A percentile compares a stretch with the other conserved stretches of the same genome.
phyloP scores from a whole-genome alignment of 2,329 filamentous ascomycete species.

The Monilinia laxa region DNA sequence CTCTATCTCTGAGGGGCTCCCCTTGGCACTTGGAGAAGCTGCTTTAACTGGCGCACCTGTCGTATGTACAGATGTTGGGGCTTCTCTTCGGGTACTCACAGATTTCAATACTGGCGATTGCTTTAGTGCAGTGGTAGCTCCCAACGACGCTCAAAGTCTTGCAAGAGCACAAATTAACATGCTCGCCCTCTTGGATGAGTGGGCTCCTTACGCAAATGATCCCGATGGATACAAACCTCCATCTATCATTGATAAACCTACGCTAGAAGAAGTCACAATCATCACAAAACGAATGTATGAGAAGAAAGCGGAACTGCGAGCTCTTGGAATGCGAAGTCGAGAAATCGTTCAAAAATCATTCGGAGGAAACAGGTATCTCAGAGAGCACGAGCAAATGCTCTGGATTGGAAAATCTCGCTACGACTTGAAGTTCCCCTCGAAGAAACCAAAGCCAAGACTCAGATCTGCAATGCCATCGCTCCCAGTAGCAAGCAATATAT shows the following conservation, averaged over 20 bases:
- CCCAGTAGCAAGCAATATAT: conserved; percentile 19
- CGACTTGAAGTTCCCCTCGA: conserved; percentile 11
- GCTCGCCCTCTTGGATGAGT: conserved; percentile 60
- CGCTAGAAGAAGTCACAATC: conserved; percentile 48
- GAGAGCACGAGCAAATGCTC: conserved; percentile 62
- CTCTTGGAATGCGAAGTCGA: conserved; percentile 58
- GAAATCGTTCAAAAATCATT: conserved; percentile 60
- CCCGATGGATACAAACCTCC: conserved; percentile 17
- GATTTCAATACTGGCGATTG: conserved; percentile 50
- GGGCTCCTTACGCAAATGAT: conserved; percentile 55
- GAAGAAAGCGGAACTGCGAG: conserved; percentile 54
- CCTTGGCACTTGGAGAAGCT: conserved; percentile 58
- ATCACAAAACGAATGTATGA: conserved; percentile 59
- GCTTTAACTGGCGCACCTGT: conserved; percentile 56
- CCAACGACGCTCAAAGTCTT: conserved; percentile 60
- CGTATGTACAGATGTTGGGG: conserved; percentile 57
- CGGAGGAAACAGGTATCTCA: conserved; percentile 57
- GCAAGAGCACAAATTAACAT: conserved; percentile 62
- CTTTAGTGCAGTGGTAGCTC: conserved; percentile 63
- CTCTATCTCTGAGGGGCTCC: conserved; percentile 55
- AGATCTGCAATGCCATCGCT: conserved; percentile 18
- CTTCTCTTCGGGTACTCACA: conserved; percentile 55
- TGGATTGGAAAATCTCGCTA: conserved; percentile 45
- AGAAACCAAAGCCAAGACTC: not conserved
- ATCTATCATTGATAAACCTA: conserved; percentile 42